phyloP scores from a whole-genome alignment of 1,284 basidiomycete genomes.

The Ustilago curta region DNA sequence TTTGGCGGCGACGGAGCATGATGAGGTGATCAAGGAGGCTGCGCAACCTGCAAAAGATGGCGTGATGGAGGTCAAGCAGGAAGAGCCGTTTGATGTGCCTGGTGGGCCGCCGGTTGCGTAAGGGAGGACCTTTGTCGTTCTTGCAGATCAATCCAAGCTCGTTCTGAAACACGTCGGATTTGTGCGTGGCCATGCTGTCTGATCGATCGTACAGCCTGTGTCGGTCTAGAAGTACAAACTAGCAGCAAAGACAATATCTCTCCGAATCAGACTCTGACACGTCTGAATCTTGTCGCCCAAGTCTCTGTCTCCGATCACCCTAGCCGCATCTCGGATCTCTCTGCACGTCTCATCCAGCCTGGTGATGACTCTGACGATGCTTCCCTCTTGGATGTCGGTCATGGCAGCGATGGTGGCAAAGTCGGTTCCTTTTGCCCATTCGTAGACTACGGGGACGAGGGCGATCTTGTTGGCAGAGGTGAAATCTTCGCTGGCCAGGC shows the following conservation, averaged over 20 bases:
- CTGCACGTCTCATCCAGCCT: conserved; percentile 96
- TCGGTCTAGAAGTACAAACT: conserved; percentile 61
- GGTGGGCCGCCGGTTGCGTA: conserved; percentile 35
- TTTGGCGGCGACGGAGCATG: conserved; percentile 41
- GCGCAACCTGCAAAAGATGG: not conserved
- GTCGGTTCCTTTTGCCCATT: conserved; percentile 98
- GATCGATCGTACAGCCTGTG: not conserved
- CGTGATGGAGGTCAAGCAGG: not conserved
- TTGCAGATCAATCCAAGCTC: not conserved
- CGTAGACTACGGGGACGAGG: conserved; percentile 93
- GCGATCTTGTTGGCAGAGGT: conserved; percentile 71
- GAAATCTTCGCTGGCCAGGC: conserved; percentile 71
- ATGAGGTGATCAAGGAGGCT: conserved; percentile 15
- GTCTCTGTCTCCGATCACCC: conserved; percentile 95
- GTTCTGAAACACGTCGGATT: no score
- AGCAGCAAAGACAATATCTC: conserved; percentile 67
- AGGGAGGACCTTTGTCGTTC: not conserved
- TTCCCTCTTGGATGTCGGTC: conserved; percentile 96
- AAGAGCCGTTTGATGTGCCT: conserved; percentile 29
- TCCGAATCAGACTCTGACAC: conserved; percentile 84
- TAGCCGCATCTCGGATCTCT: conserved; percentile 94
- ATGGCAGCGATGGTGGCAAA: conserved; percentile 92
- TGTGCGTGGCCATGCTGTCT: not conserved
- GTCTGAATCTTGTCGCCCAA: conserved; percentile 98
- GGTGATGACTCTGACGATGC: conserved; percentile 95